Evolutionary conservation across 2,329 filamentous ascomycete genomes (phyloP).

Genomic region (Zopfia rhizophila): DNA sequence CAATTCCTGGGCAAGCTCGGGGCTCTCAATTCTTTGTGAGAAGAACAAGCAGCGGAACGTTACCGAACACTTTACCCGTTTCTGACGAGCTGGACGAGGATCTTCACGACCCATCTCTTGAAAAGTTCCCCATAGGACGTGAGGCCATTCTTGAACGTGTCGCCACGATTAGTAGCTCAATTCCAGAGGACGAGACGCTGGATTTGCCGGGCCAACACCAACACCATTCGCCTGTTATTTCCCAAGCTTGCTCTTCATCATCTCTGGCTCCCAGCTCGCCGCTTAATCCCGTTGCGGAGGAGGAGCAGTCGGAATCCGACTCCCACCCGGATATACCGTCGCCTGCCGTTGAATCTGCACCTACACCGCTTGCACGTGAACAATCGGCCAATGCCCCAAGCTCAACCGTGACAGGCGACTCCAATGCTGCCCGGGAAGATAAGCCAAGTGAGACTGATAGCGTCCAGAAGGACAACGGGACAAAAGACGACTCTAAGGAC

Average conservation of each 20-base stretch:
- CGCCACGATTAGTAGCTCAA: constrained; percentile 33
- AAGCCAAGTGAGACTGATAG: constrained; percentile 26
- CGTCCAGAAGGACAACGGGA: constrained; percentile 28
- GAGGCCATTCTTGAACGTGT: constrained; percentile 42
- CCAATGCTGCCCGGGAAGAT: too few relatives aligned
- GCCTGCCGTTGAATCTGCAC: neutral
- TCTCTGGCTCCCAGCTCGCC: constrained; percentile 39
- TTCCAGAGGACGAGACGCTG: constrained; percentile 38
- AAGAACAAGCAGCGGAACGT: constrained; percentile 31
- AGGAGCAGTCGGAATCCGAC: constrained; percentile 35
- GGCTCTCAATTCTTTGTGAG: constrained; percentile 28
- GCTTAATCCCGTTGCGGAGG: constrained; percentile 39
- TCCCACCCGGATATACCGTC: constrained; percentile 12
- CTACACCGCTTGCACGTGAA: constrained; percentile 20
- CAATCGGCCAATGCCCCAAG: too few relatives aligned
- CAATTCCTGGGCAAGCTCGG: constrained; percentile 13
- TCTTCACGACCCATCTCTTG: constrained; percentile 39
- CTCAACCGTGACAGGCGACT: too few relatives aligned
- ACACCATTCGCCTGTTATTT: constrained; percentile 40
- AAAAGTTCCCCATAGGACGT: constrained; percentile 40
- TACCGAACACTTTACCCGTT: constrained; percentile 40
- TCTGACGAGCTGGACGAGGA: constrained; percentile 42
- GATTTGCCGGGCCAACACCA: too few relatives aligned
- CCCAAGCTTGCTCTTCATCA: constrained; percentile 44
- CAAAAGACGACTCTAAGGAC: constrained; percentile 20